These are phyloP conservation scores for Entophlyctis luteolus DNA, from an alignment of 192 early-diverging fungal genomes.

Conservation along the genomic window DNA sequence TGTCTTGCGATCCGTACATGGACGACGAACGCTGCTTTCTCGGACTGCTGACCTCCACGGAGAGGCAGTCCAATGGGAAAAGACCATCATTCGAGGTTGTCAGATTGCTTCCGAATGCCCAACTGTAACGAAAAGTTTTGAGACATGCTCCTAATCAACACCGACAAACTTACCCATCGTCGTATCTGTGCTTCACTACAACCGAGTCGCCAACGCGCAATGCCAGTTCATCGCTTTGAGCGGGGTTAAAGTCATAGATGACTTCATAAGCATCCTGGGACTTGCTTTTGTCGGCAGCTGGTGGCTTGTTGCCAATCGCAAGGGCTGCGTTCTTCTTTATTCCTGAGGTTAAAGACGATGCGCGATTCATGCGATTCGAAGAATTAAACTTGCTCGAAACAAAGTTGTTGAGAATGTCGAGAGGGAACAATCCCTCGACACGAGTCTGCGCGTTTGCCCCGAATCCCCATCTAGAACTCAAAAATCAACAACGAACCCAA, in stretches of 20 bases:
- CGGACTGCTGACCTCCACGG: background rate
- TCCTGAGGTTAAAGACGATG: background rate
- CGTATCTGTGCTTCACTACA: constrained; percentile 1
- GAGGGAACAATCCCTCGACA: constrained; percentile 45
- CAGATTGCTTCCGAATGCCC: constrained; percentile 19
- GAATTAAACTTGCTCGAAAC: background rate
- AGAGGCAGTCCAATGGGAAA: constrained; percentile 8
- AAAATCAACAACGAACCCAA: background rate
- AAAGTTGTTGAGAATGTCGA: constrained; percentile 21
- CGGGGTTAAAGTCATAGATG: background rate
- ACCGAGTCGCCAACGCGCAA: constrained; percentile 1
- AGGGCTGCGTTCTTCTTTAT: background rate
- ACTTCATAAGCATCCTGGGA: constrained; percentile 4
- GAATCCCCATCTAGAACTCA: constrained; percentile 32
- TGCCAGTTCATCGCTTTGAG: background rate
- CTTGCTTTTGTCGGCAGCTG: background rate
- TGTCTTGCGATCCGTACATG: background rate
- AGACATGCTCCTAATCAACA: too few relatives aligned
- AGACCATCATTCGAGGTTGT: background rate
- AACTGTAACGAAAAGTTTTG: constrained; percentile 4
- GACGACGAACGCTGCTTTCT: constrained; percentile 12
- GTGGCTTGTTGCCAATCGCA: background rate
- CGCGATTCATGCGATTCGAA: background rate
- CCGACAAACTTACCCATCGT: constrained; percentile 1
- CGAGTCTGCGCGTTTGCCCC: constrained; percentile 1